Base-by-base conservation (phyloP, 139 green algal genomes). In the Chlorella sp. region DNA sequence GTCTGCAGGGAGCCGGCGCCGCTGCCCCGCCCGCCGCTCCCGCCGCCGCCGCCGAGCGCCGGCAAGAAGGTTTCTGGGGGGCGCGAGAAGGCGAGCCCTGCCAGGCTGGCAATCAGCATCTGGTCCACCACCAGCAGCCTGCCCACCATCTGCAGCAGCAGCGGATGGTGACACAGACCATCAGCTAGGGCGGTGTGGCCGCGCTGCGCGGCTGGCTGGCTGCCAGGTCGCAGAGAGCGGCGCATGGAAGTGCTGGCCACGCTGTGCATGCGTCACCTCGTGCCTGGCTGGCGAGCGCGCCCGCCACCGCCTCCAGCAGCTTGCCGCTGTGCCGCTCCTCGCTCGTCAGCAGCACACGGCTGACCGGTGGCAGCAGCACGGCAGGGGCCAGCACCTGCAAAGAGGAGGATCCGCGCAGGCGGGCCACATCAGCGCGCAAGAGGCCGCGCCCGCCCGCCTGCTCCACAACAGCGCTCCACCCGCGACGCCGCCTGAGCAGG, bases 321-420 rank as follows among this genome's bases (percentile, higher is more conserved):
- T 67, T 59, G 1, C 36, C 61, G 2, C 40, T 66, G 45, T 77
- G 53, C 17, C 65, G 45, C 36, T 73, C 68, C n/a, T 80, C 70
- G 6, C 78, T 82, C 41, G 78, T 53, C 36, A 88, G 78, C 25
- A 87, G 67, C 38, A 87, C 77, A 6, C 74, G 69, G 40, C 77
- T 76, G 43, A 86, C 60, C 8, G 46, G 59, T 43, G 81, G 81
- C 72, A 86, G 77, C 50, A 75, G 77, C 77, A 73, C 62, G 4
- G 73, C 42, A 0, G 66, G 59, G 14, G 76, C 9, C 38, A 87
- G 69, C 35, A 61, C 59, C 55, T 87, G 67, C 78, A 62, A 11
- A n/a, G n/a, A n/a, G n/a, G n/a, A n/a, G n/a, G n/a, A n/a, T n/a
- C n/a, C n/a, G n/a, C n/a, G n/a, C n/a, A n/a, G n/a, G n/a, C n/a